Evolutionary conservation across 495 filamentous ascomycete genomes (phyloP).

Genomic region (Penicillium robsamsonii): DNA sequence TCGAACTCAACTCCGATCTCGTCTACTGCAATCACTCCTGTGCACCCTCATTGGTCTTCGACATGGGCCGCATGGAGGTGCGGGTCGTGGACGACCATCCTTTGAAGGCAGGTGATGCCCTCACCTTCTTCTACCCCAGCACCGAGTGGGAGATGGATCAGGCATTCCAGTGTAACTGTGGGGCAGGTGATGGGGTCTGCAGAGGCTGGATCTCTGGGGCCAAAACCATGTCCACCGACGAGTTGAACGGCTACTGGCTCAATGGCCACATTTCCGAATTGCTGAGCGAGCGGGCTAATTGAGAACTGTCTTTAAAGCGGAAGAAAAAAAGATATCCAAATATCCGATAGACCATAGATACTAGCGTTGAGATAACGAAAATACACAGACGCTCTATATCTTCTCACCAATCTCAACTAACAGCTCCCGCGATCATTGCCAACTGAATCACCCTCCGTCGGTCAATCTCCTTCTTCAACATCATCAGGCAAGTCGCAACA

Average conservation of each 20-base stretch:
- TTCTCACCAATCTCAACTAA: conserved; percentile 3
- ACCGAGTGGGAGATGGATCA: conserved; percentile 77
- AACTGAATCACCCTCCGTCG: conserved; percentile 47
- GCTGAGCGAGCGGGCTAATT: conserved; percentile 19
- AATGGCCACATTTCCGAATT: conserved; percentile 37
- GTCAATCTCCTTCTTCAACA: conserved; percentile 61
- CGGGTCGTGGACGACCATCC: conserved; percentile 57
- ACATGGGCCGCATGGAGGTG: conserved; percentile 62
- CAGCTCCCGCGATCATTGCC: conserved; percentile 36
- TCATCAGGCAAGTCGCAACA: conserved; percentile 50
- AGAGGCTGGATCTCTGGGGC: conserved; percentile 38
- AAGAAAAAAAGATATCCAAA: conserved; percentile 3
- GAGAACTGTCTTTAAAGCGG: not conserved
- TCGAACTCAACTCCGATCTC: conserved; percentile 73
- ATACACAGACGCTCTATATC: not conserved
- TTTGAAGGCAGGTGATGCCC: conserved; percentile 54
- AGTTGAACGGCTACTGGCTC: conserved; percentile 39
- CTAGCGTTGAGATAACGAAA: not conserved
- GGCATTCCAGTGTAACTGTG: conserved; percentile 66
- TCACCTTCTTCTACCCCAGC: conserved; percentile 79
- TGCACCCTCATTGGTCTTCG: conserved; percentile 66
- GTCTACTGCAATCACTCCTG: conserved; percentile 77
- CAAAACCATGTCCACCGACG: conserved; percentile 27
- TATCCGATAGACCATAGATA: conserved; percentile 10
- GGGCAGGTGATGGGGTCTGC: conserved; percentile 31